A percentile compares a stretch with the other conserved stretches of the same genome.
phyloP scores from a whole-genome alignment of 768 basidiomycete species.

The Mycena rosella region DNA sequence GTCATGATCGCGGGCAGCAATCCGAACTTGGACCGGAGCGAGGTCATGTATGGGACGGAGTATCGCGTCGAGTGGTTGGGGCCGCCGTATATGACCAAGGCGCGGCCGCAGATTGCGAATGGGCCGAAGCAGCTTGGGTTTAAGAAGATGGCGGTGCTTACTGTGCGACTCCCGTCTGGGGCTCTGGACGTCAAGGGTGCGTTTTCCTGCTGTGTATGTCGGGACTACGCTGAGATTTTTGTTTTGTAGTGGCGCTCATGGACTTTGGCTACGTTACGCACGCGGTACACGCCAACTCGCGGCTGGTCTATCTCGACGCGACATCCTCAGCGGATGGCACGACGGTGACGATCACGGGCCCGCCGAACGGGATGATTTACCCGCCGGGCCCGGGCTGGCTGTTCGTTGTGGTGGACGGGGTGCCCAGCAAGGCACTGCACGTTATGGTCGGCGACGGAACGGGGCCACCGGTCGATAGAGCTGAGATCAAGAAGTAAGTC shows the following conservation, averaged over 20 bases:
- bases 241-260: conserved; percentile 73
- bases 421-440: conserved; percentile 73
- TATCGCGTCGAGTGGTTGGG: conserved; percentile 90
- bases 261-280: conserved; percentile 89
- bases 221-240: background rate
- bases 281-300: conserved; percentile 79
- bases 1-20: conserved; percentile 89
- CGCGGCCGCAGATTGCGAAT: conserved; percentile 65
- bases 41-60: conserved; percentile 81
- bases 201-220: conserved; percentile 27
- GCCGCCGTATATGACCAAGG: conserved; percentile 81
- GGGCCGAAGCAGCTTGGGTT: conserved; percentile 56
- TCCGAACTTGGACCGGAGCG: conserved; percentile 85
- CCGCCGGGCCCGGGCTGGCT: conserved; percentile 89
- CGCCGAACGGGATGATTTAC: conserved; percentile 74
- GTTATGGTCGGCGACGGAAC: conserved; percentile 79
- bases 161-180: conserved; percentile 54
- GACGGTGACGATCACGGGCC: conserved; percentile 70
- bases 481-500: conserved; percentile 72
- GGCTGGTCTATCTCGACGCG: conserved; percentile 73
- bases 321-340: conserved; percentile 55
- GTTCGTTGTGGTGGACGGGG: conserved; percentile 72
- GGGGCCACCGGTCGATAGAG: conserved; percentile 68
- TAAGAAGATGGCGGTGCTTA: conserved; percentile 60
- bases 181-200: conserved; percentile 64